Base-by-base conservation (phyloP, 441 rosid species). In the Daphne laureola region DNA sequence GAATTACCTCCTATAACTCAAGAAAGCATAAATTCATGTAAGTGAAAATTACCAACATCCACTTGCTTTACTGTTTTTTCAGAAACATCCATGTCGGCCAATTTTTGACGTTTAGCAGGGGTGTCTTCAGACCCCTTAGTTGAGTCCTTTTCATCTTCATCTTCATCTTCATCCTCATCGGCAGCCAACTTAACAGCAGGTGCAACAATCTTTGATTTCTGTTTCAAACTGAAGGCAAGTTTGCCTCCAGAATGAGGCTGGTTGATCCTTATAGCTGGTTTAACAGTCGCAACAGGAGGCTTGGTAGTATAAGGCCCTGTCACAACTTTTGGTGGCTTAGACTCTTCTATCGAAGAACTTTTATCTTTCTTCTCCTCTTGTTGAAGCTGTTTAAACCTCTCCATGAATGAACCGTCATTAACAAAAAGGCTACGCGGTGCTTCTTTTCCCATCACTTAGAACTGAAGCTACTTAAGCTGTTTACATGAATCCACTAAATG, bases 351-450 rank as follows among this genome's bases (percentile, higher is more conserved):
- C 7, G 58, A 16, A 26, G 63, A 51, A 16, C 57, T 58, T 50
- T 63, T 76, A 50, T 75, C 90, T 55, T 76, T 80, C 43, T 73
- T 82, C 60, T 60, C 85, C 51, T 75, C 90, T 72, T 85, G 85
- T 68, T 87, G 97, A 73, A 90, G 95, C 59, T 83, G 96, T 67
- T 82, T 83, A 80, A 93, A 93, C 80, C 82, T 87, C 84, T 90
- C 97, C 98, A 93, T 82, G 77, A 93, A 93, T 2, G 98, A 93
- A 35, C 98, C 98, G 64, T 93, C 98, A 61, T 93, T 93, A 60
- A 79, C 93, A 68, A 93, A 93, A 67, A 90, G 87, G 76, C 76
- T 66, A 61, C 93, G 62, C 46, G 91, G 85, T 15, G 78, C 77
- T 71, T 81, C 72, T 71, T 87, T 82, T 18, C 80, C 97, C 98